phyloP scores from a whole-genome alignment of 495 filamentous ascomycete genomes.

The Amniculicola lignicola region DNA sequence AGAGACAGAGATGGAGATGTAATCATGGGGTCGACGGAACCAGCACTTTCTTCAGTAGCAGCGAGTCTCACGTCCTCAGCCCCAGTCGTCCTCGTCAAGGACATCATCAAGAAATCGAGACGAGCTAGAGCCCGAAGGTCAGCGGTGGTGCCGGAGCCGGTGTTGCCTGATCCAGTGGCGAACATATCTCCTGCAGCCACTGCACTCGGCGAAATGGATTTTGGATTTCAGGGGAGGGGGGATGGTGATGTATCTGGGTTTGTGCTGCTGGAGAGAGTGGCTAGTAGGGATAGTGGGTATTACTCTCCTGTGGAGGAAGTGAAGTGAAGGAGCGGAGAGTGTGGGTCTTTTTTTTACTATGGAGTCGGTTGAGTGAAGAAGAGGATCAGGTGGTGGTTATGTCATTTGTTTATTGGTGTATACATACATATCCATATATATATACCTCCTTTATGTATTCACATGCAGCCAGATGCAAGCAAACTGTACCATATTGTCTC shows the following conservation, averaged over 20 bases:
- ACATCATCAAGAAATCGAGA: conserved; percentile 1
- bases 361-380: too few species aligned
- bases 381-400: too few species aligned
- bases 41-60: not conserved
- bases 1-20: not conserved
- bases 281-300: conserved; percentile 28
- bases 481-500: too few species aligned
- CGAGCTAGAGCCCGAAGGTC: too few species aligned
- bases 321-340: too few species aligned
- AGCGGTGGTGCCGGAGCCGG: not conserved
- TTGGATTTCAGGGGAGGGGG: not conserved
- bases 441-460: too few species aligned
- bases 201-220: not conserved
- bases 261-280: conserved; percentile 17
- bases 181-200: not conserved
- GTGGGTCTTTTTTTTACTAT: too few species aligned
- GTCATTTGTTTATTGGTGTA: too few species aligned
- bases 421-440: too few species aligned
- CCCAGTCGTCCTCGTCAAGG: not conserved
- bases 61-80: not conserved
- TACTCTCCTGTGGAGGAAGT: not conserved
- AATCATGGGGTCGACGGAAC: not conserved
- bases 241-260: not conserved
- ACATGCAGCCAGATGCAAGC: too few species aligned
- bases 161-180: not conserved